Evolutionary conservation across 139 green algal genomes (phyloP).

Genomic region (Chlamydomonas asymmetrica): DNA sequence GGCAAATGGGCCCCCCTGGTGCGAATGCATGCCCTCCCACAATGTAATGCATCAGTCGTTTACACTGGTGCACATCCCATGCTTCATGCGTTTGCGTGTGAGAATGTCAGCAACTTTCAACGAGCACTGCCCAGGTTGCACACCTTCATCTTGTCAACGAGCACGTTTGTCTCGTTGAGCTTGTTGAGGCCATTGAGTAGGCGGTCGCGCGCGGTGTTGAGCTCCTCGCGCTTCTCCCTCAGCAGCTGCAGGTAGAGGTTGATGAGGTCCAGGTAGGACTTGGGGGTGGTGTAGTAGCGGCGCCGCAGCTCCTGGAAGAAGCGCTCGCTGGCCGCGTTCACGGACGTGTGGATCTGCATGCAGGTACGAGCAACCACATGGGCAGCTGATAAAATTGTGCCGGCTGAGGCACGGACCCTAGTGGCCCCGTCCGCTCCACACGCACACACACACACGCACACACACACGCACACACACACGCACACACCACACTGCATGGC

Average conservation of each 20-base stretch:
- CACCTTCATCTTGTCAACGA: conserved; percentile 85
- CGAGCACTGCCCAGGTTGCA: too few species aligned
- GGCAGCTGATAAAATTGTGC: too few species aligned
- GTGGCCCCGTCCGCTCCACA: too few species aligned
- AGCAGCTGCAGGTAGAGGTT: conserved; percentile 79
- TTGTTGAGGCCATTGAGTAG: conserved; percentile 83
- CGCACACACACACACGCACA: neutral
- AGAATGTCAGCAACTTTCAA: too few species aligned
- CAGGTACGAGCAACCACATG: too few species aligned
- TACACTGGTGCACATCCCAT: too few species aligned
- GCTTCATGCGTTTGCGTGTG: too few species aligned
- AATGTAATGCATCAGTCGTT: too few species aligned
- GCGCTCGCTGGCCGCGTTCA: conserved; percentile 47
- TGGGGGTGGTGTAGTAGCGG: conserved; percentile 85
- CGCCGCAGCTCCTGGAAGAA: conserved; percentile 71
- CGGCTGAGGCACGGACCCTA: too few species aligned
- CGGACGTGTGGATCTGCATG: conserved; percentile 70
- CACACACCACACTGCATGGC: too few species aligned
- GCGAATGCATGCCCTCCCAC: too few species aligned
- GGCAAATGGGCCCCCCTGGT: too few species aligned
- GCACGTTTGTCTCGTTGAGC: conserved; percentile 76
- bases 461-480: conserved; percentile 35
- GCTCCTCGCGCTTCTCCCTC: conserved; percentile 48
- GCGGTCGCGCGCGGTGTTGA: conserved; percentile 53
- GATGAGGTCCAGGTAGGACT: conserved; percentile 89